These are phyloP conservation scores for Stipa capillata DNA, from an alignment of 176 grass and related monocot genomes.

Conservation along the genomic window DNA sequence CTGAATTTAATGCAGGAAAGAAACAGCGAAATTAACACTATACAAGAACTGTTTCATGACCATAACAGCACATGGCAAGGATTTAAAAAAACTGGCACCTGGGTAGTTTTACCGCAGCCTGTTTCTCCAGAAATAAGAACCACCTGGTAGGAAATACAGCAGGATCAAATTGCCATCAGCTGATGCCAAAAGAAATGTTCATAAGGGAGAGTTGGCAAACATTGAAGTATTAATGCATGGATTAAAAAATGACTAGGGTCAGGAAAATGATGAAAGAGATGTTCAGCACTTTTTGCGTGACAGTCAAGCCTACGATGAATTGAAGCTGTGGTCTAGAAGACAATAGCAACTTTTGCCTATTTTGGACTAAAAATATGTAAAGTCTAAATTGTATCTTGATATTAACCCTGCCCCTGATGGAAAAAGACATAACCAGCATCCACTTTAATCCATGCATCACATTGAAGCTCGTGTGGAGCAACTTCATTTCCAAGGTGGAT, in stretches of 20 bases:
- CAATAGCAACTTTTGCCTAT: neutral
- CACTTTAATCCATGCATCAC: slow-evolving; percentile 3
- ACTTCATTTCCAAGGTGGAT: neutral
- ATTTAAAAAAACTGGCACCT: slow-evolving; percentile 58
- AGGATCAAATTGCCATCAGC: slow-evolving; percentile 20
- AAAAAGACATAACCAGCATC: neutral
- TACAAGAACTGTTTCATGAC: too few species aligned
- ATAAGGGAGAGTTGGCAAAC: neutral
- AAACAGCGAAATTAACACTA: too few species aligned
- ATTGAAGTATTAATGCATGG: neutral
- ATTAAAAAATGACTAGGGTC: neutral
- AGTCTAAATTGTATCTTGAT: neutral
- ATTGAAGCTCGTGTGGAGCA: neutral
- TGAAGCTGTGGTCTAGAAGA: neutral
- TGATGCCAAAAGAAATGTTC: neutral
- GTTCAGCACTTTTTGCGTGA: neutral
- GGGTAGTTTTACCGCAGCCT: slow-evolving; percentile 98
- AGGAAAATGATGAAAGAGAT: neutral
- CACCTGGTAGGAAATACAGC: slow-evolving; percentile 56
- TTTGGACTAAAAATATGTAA: neutral
- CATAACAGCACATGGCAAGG: too few species aligned
- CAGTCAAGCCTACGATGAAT: neutral
- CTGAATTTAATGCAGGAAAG: neutral
- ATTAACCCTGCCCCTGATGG: neutral
- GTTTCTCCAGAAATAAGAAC: slow-evolving; percentile 98